These are phyloP conservation scores for Talaromyces nanjingensis DNA, from an alignment of 495 filamentous ascomycete species.

Conservation along the genomic window DNA sequence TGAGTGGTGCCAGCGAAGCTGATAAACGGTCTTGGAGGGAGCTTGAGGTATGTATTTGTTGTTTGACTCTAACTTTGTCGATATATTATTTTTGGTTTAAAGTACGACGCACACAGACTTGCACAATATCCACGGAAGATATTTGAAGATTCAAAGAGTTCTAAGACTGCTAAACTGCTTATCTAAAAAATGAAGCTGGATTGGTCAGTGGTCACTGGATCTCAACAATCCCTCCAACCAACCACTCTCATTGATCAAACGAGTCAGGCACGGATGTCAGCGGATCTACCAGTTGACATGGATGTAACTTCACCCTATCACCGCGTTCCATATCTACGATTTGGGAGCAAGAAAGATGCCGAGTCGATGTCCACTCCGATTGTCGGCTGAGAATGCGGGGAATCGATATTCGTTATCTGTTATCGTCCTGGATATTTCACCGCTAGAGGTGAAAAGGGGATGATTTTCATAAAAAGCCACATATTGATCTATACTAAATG, in stretches of 20 bases:
- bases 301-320: neutral
- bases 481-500: neutral
- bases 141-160: neutral
- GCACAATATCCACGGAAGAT: neutral
- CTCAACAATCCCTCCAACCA: neutral
- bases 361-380: neutral
- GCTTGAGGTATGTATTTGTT: neutral
- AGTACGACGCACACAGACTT: neutral
- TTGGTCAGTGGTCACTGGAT: neutral
- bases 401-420: neutral
- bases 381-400: neutral
- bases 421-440: neutral
- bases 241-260: neutral
- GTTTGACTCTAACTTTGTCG: neutral
- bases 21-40: neutral
- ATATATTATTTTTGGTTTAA: neutral
- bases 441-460: neutral
- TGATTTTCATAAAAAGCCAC: neutral
- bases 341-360: neutral
- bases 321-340: neutral
- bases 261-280: neutral
- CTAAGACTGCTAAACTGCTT: neutral
- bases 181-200: neutral
- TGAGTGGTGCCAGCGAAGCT: slow-evolving; percentile 5
- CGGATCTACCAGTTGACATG: neutral